Evolutionary conservation across 345 rosid genomes (phyloP).

Genomic region (Pistacia integerrima): DNA sequence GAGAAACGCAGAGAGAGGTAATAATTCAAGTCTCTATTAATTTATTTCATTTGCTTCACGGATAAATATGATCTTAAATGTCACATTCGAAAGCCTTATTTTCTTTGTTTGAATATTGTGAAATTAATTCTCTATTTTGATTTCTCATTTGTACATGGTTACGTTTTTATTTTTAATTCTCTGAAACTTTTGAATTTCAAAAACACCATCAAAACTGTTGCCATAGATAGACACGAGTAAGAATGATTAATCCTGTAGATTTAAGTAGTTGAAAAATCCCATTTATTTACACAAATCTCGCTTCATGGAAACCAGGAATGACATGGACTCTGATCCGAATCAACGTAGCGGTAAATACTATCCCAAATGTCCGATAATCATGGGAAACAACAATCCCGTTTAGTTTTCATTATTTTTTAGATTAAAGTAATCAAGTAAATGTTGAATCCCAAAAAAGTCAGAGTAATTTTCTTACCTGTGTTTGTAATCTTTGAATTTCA

Average conservation of each 20-base stretch:
- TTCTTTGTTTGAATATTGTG: neutral
- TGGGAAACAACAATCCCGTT: neutral
- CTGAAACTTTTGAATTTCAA: neutral
- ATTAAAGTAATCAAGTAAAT: neutral
- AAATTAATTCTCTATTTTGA: neutral
- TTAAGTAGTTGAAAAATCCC: neutral
- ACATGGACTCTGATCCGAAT: neutral
- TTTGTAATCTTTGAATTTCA: neutral
- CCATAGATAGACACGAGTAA: neutral
- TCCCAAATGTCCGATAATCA: neutral
- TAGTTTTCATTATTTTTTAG: too few relatives aligned
- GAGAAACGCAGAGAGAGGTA: conserved; percentile 96
- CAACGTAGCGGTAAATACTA: neutral
- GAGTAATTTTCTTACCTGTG: neutral
- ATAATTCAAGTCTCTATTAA: neutral
- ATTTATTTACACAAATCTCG: conserved; percentile 14
- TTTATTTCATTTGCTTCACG: too few relatives aligned
- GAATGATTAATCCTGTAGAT: neutral
- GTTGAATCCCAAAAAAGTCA: neutral
- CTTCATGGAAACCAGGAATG: conserved; percentile 4
- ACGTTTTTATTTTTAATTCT: too few relatives aligned
- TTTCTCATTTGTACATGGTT: too few relatives aligned
- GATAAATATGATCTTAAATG: too few relatives aligned
- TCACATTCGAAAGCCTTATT: neutral
- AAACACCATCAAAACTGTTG: neutral